Conservation (phyloP, 2,329 filamentous ascomycete species). For the Geosmithia morbida region DNA sequence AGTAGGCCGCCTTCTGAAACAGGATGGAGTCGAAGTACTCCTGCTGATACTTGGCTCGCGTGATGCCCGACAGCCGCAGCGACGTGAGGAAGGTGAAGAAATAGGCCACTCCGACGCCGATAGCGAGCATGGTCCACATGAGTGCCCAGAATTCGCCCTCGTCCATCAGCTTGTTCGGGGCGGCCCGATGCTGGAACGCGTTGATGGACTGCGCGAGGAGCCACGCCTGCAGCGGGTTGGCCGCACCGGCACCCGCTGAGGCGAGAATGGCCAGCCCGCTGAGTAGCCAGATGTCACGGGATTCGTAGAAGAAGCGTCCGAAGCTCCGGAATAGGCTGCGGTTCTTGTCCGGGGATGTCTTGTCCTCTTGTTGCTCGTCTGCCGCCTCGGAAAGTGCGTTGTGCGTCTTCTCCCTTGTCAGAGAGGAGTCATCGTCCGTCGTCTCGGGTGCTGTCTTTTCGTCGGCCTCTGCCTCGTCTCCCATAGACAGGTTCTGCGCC, state of each 20-base stretch:
- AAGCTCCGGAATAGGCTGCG: slow-evolving; percentile 36
- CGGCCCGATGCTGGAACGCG: slow-evolving; percentile 25
- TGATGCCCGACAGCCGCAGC: slow-evolving; percentile 28
- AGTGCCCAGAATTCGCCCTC: slow-evolving; percentile 46
- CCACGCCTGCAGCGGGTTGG: slow-evolving; percentile 34
- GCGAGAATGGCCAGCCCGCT: slow-evolving; percentile 35
- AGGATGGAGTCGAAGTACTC: slow-evolving; percentile 49
- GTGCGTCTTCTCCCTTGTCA: slow-evolving; percentile 30
- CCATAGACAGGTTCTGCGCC: slow-evolving; percentile 43
- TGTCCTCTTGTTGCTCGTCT: slow-evolving; percentile 7
- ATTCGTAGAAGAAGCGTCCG: slow-evolving; percentile 41
- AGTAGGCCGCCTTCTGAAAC: slow-evolving; percentile 43
- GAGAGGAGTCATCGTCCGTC: slow-evolving; percentile 23
- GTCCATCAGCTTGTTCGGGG: slow-evolving; percentile 14
- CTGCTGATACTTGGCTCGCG: slow-evolving; percentile 39
- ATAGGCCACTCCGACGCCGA: slow-evolving; percentile 36
- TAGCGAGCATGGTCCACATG: slow-evolving; percentile 49
- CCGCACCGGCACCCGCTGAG: slow-evolving; percentile 24
- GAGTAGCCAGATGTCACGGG: slow-evolving; percentile 32
- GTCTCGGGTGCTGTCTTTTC: slow-evolving; percentile 16
- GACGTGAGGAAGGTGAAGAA: slow-evolving; percentile 23
- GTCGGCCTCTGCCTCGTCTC: slow-evolving; percentile 25
- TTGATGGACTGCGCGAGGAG: slow-evolving; percentile 39
- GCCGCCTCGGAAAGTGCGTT: slow-evolving; percentile 17
- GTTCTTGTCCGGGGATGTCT: slow-evolving; percentile 13